Conservation (phyloP, 768 basidiomycete species). For the Collybia sordida region DNA sequence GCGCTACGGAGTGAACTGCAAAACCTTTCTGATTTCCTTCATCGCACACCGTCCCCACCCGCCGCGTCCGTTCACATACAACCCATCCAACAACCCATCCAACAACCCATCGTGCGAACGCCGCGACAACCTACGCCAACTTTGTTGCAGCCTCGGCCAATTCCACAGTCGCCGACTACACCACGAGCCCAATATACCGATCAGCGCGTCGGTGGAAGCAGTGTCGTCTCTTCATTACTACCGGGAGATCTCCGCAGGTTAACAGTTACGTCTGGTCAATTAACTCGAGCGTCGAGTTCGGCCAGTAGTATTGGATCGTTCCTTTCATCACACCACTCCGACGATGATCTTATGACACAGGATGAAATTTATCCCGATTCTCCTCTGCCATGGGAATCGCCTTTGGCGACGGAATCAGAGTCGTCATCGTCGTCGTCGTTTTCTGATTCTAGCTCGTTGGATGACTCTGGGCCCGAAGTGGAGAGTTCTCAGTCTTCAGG, state of each 20-base stretch:
- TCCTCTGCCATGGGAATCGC: conserved; percentile 15
- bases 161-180: conserved; percentile 10
- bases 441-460: conserved; percentile 8
- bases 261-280: conserved; percentile 24
- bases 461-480: conserved; percentile 11
- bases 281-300: conserved; percentile 39
- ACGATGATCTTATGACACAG: conserved; percentile 39
- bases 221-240: conserved; percentile 32
- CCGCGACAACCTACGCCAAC: not conserved
- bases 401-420: conserved; percentile 10
- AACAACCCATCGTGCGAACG: not conserved
- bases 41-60: conserved; percentile 35
- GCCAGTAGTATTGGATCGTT: conserved; percentile 42
- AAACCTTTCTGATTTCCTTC: conserved; percentile 59
- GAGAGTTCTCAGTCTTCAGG: conserved; percentile 24
- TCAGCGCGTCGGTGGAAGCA: conserved; percentile 44
- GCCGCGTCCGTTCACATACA: not conserved
- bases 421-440: conserved; percentile 5
- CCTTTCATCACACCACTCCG: conserved; percentile 68
- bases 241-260: conserved; percentile 20
- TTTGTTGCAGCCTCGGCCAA: conserved; percentile 5
- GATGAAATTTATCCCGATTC: conserved; percentile 15
- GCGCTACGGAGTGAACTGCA: conserved; percentile 69
- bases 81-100: not conserved
- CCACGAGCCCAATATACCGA: conserved; percentile 28